phyloP scores from a whole-genome alignment of 257 asterid species.

The Ocimum tenuiflorum region DNA sequence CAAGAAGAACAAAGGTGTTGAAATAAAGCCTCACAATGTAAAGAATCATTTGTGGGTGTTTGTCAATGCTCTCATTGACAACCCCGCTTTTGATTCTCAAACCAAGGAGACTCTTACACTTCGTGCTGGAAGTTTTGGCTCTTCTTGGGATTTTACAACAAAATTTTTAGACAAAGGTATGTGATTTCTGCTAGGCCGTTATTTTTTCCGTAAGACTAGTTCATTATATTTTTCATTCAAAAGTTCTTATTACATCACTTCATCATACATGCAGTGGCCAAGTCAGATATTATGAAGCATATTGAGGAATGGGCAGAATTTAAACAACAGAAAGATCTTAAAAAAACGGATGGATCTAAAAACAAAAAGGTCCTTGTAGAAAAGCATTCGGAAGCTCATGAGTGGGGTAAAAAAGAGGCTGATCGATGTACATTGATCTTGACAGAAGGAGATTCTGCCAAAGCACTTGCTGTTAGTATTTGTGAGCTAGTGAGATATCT shows the following conservation, averaged over 20 bases:
- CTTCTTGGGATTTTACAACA: constrained; percentile 71
- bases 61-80: constrained; percentile 97
- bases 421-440: constrained; percentile 84
- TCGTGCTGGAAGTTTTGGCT: constrained; percentile 81
- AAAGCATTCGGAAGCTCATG: constrained; percentile 84
- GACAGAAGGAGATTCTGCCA: constrained; percentile 99
- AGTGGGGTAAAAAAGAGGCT: constrained; percentile 56
- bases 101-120: constrained; percentile 94
- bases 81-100: constrained; percentile 98
- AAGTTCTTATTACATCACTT: constrained; percentile 11
- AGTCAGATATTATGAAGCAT: constrained; percentile 78
- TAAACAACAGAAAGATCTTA: constrained; percentile 79
- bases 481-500: not conserved
- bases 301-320: constrained; percentile 93
- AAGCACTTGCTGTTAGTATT: constrained; percentile 86
- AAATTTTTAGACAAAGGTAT: constrained; percentile 77
- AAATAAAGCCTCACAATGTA: constrained; percentile 69
- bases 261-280: constrained; percentile 50
- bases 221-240: not conserved
- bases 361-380: constrained; percentile 50
- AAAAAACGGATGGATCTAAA: constrained; percentile 90
- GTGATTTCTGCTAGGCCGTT: constrained; percentile 2
- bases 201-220: not conserved
- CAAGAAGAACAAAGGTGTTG: constrained; percentile 68
- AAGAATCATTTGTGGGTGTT: constrained; percentile 92